Conservation (phyloP, 2,329 filamentous ascomycete species). For the Curvularia sp. region DNA sequence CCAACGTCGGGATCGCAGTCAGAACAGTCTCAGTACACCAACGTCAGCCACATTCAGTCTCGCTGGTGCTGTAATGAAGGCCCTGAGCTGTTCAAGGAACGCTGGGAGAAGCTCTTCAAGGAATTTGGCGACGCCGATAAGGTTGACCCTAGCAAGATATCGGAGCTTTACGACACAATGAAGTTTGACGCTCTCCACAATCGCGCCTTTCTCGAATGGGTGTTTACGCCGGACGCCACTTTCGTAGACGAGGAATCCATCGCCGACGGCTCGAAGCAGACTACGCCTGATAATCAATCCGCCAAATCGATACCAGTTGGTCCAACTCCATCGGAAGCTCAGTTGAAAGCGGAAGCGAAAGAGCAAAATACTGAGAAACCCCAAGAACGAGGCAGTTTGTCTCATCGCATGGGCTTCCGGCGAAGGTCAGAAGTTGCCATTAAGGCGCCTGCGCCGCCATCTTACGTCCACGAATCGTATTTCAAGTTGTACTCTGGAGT, state of each 20-base stretch:
- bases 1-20: slow-evolving; percentile 45
- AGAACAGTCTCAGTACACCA: slow-evolving; percentile 47
- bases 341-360: slow-evolving; percentile 35
- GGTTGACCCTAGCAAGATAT: slow-evolving; percentile 98
- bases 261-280: slow-evolving; percentile 45
- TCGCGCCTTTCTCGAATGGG: slow-evolving; percentile 93
- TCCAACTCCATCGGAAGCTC: slow-evolving; percentile 45
- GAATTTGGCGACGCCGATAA: slow-evolving; percentile 98
- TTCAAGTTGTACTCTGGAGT: slow-evolving; percentile 89
- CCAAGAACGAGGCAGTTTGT: slow-evolving; percentile 48
- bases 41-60: slow-evolving; percentile 69
- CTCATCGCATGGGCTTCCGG: slow-evolving; percentile 60
- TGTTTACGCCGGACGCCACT: slow-evolving; percentile 84
- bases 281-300: slow-evolving; percentile 34
- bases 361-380: slow-evolving; percentile 51
- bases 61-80: slow-evolving; percentile 98
- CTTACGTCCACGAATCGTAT: slow-evolving; percentile 67
- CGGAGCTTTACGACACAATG: slow-evolving; percentile 98
- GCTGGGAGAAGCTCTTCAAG: slow-evolving; percentile 97
- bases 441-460: slow-evolving; percentile 32
- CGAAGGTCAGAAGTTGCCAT: slow-evolving; percentile 56
- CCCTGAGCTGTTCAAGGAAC: slow-evolving; percentile 89
- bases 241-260: slow-evolving; percentile 71
- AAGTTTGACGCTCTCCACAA: slow-evolving; percentile 99
- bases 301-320: slow-evolving; percentile 34